Evolutionary conservation across 768 basidiomycete genomes (phyloP), one percentile per base, ranked within the genome.

Genomic region (Cubamyces sp.): DNA sequence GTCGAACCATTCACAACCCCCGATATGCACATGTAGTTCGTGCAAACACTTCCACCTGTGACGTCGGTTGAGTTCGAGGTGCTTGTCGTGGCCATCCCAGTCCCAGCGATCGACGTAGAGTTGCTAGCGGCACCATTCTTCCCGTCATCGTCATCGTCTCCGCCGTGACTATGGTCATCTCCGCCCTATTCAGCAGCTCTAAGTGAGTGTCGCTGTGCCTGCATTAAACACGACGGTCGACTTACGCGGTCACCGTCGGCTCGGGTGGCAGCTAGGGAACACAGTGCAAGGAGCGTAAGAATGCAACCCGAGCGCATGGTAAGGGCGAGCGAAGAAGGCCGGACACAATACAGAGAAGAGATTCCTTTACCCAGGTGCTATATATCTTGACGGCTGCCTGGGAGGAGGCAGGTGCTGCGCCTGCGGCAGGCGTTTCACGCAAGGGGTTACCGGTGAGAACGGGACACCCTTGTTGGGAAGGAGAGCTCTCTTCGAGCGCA

Each of bases 1-100:
- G 55, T 65, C 5, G 66, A 63, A 34, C 68, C 68, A 40, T 71
- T 68, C 39, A 69, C 64, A 25, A 69, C 45, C 3, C 61, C 70
- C 5, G 67, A 62, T 16, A 69, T 58, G 50, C 68, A 69, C 62
- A 69, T 50, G 19, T 64, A 60, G 21, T 51, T 41, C 12, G 56
- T 60, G 64, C 68, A 69, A 3, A 68, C 64, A 11, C 61, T 41
- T 50, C 63, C 66, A 0, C 68, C 67, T 18, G 63, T 64, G 51
- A 64, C 53, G 3, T 50, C 50, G 7, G 61, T 57, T 34, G 61
- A 47, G 14, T 58, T 64, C 12, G 64, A 39, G 37, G 37, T 28
- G 1, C 54, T 42, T n/a, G 50, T 58, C 16, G 63, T 39, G 21
- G 61, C 54, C 9, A 39, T 48, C 23, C 64, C 58, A 39, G 51